phyloP scores from a whole-genome alignment of 1,284 basidiomycete genomes.

The Exsudoporus floridanus region DNA sequence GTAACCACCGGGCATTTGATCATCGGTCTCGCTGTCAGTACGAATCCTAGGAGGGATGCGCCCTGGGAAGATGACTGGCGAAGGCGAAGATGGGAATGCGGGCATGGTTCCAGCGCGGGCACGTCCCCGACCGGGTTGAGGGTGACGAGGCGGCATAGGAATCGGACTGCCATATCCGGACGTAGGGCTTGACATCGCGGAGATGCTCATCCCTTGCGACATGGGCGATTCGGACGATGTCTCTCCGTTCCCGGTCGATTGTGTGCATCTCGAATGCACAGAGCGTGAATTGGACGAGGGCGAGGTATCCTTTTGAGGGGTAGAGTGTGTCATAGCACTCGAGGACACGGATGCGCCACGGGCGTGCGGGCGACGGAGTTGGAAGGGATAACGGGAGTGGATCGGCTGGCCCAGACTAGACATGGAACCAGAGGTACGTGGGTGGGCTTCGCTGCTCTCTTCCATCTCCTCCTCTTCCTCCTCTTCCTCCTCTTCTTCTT shows the following conservation, averaged over 20 bases:
- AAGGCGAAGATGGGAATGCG: conserved; percentile 42
- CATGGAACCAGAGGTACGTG: conserved; percentile 71
- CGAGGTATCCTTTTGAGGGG: conserved; percentile 36
- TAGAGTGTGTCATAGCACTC: conserved; percentile 30
- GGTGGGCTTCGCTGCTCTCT: conserved; percentile 44
- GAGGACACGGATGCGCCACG: conserved; percentile 49
- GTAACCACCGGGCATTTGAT: conserved; percentile 31
- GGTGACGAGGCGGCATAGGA: conserved; percentile 72
- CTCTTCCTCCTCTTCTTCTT: conserved; percentile 37
- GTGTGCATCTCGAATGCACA: conserved; percentile 44
- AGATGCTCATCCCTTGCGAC: conserved; percentile 32
- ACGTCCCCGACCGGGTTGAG: conserved; percentile 45
- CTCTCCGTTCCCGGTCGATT: conserved; percentile 59
- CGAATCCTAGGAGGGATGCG: conserved; percentile 37
- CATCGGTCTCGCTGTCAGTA: conserved; percentile 45
- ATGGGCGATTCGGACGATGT: conserved; percentile 50
- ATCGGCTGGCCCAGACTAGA: conserved; percentile 78
- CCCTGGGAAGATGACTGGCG: conserved; percentile 45
- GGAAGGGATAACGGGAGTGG: conserved; percentile 66
- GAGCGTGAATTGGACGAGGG: conserved; percentile 46
- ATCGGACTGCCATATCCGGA: conserved; percentile 48
- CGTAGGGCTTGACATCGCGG: conserved; percentile 35
- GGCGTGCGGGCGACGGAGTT: conserved; percentile 52
- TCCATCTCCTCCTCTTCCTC: conserved; percentile 42
- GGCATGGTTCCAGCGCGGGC: conserved; percentile 54